Evolutionary conservation across 768 basidiomycete genomes (phyloP).

Genomic region (Jaapia argillacea): DNA sequence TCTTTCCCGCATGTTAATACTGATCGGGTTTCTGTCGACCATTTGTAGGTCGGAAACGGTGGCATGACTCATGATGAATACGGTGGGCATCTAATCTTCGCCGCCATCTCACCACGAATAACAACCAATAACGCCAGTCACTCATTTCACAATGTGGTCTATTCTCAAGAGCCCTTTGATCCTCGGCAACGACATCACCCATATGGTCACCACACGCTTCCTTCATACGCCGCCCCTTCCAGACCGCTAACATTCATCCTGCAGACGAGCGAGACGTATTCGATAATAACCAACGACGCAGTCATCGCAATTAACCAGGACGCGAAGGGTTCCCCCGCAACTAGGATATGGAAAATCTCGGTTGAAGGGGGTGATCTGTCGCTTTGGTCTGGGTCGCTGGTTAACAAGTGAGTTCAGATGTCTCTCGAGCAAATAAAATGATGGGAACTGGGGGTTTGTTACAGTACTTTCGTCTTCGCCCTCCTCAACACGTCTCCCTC

Average conservation of each 20-base stretch:
- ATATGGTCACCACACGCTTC: conserved; percentile 18
- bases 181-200: conserved; percentile 28
- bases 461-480: conserved; percentile 21
- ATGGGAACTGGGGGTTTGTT: not conserved
- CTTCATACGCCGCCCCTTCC: not conserved
- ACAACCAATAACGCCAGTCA: conserved; percentile 18
- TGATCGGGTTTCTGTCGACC: too few species aligned
- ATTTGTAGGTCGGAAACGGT: conserved; percentile 24
- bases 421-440: not conserved
- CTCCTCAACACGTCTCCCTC: conserved; percentile 21
- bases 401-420: conserved; percentile 22
- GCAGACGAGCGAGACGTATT: too few species aligned
- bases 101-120: not conserved
- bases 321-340: conserved; percentile 18
- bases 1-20: not conserved
- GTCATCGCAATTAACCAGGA: conserved; percentile 27
- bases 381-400: conserved; percentile 23
- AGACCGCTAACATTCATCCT: conserved; percentile 23
- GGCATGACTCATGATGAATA: conserved; percentile 32
- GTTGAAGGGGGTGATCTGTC: conserved; percentile 20
- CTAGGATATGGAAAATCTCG: conserved; percentile 22
- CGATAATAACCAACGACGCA: conserved; percentile 29
- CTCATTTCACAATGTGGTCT: conserved; percentile 32
- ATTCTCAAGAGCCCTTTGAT: conserved; percentile 31
- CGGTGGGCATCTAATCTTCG: conserved; percentile 10